Percentiles rank a stretch among this genome's conserved stretches.
Evolutionary conservation across 2,329 filamentous ascomycete genomes (phyloP).

Genomic region (Fusarium cicatricum): DNA sequence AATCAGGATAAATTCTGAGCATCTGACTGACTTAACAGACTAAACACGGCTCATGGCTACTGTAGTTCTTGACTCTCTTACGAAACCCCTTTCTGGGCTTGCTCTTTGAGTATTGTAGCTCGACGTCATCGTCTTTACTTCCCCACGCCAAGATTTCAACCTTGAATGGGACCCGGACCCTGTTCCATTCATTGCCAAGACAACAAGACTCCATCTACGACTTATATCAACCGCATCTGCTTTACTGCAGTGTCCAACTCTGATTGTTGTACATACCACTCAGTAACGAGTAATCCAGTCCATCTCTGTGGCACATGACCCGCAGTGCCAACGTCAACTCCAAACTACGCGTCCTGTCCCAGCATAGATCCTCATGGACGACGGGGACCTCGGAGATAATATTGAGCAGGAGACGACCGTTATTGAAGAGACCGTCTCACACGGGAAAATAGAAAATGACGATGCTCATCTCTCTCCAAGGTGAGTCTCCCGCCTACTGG

Average conservation of each 20-base stretch:
- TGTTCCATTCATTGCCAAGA: not conserved
- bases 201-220: not conserved
- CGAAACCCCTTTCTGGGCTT: not conserved
- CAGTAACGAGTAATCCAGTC: too few species aligned
- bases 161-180: not conserved
- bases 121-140: slow-evolving; percentile 1
- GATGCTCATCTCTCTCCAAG: slow-evolving; percentile 55
- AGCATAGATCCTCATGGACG: slow-evolving; percentile 50
- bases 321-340: too few species aligned
- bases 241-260: too few species aligned
- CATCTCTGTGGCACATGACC: too few species aligned
- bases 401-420: slow-evolving; percentile 47
- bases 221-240: not conserved
- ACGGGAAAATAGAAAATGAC: slow-evolving; percentile 47
- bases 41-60: too few species aligned
- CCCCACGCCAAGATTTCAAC: slow-evolving; percentile 3
- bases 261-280: too few species aligned
- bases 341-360: not conserved
- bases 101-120: not conserved
- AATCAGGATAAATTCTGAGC: too few species aligned
- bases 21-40: too few species aligned
- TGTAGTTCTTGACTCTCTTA: not conserved
- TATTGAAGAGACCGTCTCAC: slow-evolving; percentile 38
- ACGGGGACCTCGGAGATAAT: slow-evolving; percentile 49
- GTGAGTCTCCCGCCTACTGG: slow-evolving; percentile 40